Base-by-base conservation (phyloP, 768 basidiomycete genomes). In the Boletus subparvulus region DNA sequence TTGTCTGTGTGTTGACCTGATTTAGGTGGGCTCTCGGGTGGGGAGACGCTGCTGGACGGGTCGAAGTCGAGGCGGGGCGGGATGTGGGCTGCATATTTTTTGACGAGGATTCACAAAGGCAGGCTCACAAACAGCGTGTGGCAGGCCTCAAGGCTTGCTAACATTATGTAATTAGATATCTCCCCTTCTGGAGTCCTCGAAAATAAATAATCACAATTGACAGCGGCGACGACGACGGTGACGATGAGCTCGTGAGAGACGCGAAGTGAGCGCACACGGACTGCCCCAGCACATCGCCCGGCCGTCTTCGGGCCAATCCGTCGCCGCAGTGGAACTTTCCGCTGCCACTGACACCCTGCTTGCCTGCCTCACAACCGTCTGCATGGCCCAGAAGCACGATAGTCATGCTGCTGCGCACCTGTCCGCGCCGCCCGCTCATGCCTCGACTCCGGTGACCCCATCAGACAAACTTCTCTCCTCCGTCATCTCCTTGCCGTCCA, bases 1-100 rank as follows among this genome's bases (percentile, higher is more conserved):
- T 87, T 71, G 87, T 90, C 71, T 87, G 86, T 13, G 87, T 88
- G 69, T 91, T 90, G 55, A 88, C 82, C 56, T 77, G 75, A 47
- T 71, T 72, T 47, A 73, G 61, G 21, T 74, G 74, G 10, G 73
- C 69, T 52, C 75, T 71, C 17, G 81, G 84, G 43, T 80, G 77
- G 39, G 86, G 86, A 33, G 85, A 86, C 21, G 72, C 75, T 54
- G 80, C 75, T 11, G 81, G 83, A 58, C 83, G 81, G 53, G 81
- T 83, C 48, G 84, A 84, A 24, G 83, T 78, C 50, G 84, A 84
- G 50, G 83, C 77, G 55, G 86, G 83, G 62, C 85, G 75, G 47
- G 84, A 80, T 37, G 74, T 69, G 56, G 79, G 70, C 67, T 83
- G 82, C 80, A 85, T 84, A 70, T 72, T 75, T 70, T 66, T 60